Evolutionary conservation across 345 rosid species (phyloP), one percentile per base, ranked within the genome.

Genomic region (Orychophragmus violaceus): DNA sequence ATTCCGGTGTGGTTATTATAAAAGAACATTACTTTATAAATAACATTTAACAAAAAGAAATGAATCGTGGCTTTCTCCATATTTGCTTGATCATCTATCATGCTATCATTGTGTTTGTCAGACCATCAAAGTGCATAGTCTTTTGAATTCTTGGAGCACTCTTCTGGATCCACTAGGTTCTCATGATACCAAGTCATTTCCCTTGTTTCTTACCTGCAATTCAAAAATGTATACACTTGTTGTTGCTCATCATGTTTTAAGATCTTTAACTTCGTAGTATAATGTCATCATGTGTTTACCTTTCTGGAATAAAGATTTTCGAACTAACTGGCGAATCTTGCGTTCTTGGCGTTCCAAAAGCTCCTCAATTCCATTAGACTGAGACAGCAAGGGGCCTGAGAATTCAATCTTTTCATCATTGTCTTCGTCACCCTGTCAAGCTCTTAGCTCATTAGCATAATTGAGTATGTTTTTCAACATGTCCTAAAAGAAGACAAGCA

Each of bases 231-330:
- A 64, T 18, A 57, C 76, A 36, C 17, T 42, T 70, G 28, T 48
- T 22, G 29, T 53, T 42, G 36, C 25, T 45, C 52, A 24, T 55
- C 39, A 42, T 18, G 49, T 62, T 25, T 62, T 53, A 54, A 44
- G 36, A 60, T 42, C 35, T 14, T 57, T 1, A 55, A 30, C 42
- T 55, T 21, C 17, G 6, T 22, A 19, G 42, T 36, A 1, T 28
- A 4, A 10, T 30, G 5, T 54, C 4, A 29, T 4, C 11, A 12
- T 25, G 50, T 17, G 33, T 54, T 5, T 87, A 93, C 99, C 99
- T 87, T 76, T 87, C 75, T 83, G 88, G 77, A 94, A 88, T 97
- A 94, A 94, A 23, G 97, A 88, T 68, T 80, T 90, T 25, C 96
- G 84, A 76, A 85, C 87, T 48, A 90, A 85, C 62, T 90, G 99